A percentile compares a stretch with the other conserved stretches of the same genome.
Evolutionary conservation across 495 filamentous ascomycete genomes (phyloP).

Genomic region (Podospora pseudoanserina): DNA sequence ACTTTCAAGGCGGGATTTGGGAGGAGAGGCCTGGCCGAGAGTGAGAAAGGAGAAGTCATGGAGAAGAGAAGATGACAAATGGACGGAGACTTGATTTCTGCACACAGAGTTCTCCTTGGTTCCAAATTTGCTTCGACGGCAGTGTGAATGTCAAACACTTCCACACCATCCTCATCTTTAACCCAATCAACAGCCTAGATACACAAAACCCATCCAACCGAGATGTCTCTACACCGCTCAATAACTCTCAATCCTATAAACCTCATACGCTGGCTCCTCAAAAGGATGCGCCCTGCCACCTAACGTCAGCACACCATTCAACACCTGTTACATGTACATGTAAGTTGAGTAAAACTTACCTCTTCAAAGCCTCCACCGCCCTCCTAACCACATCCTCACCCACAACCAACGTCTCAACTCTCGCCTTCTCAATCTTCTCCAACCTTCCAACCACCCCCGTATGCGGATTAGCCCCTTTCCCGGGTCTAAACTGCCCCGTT

Average conservation of each 20-base stretch:
- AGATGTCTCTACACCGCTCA: constrained; percentile 28
- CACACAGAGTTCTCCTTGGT: too few species aligned
- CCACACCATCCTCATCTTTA: too few species aligned
- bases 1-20: too few species aligned
- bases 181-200: too few species aligned
- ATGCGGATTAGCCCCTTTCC: constrained; percentile 53
- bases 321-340: too few species aligned
- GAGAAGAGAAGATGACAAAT: too few species aligned
- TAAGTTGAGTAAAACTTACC: constrained; percentile 37
- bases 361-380: constrained; percentile 59
- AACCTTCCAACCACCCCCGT: constrained; percentile 52
- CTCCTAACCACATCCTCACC: constrained; percentile 40
- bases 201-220: too few species aligned
- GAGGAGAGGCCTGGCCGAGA: too few species aligned
- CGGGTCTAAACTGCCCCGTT: constrained; percentile 54
- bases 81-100: too few species aligned
- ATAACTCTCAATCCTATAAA: constrained; percentile 69
- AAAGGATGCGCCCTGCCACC: constrained; percentile 65
- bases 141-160: too few species aligned
- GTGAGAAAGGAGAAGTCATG: too few species aligned
- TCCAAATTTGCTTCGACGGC: too few species aligned
- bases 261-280: constrained; percentile 71
- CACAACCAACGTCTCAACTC: constrained; percentile 53
- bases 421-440: constrained; percentile 48
- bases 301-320: background rate